Conservation (phyloP, 306 rosid species). For the Ormosia semicastrata region DNA sequence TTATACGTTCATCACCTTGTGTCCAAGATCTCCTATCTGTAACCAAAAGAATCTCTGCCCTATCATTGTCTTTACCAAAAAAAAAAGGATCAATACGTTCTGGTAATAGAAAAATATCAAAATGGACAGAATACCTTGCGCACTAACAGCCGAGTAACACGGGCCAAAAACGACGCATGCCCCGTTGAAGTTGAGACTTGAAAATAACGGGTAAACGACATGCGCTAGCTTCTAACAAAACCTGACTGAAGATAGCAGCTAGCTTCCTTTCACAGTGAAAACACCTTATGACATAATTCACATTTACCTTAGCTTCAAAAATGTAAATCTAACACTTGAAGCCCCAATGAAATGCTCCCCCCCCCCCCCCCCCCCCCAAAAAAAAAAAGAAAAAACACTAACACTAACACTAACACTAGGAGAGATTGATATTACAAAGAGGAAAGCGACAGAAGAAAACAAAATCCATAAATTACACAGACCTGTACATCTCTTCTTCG, state of each 20-base stretch:
- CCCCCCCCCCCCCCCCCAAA: too few species aligned
- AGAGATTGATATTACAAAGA: slow-evolving; percentile 44
- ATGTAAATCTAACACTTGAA: slow-evolving; percentile 14
- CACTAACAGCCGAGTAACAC: not conserved
- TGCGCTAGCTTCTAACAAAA: not conserved
- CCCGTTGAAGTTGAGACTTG: not conserved
- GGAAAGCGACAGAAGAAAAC: slow-evolving; percentile 35
- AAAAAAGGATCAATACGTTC: not conserved
- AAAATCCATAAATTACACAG: slow-evolving; percentile 80
- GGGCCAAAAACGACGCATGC: not conserved
- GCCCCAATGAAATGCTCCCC: not conserved
- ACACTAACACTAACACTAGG: not conserved
- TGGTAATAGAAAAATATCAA: not conserved
- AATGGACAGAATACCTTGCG: not conserved
- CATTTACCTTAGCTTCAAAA: not conserved
- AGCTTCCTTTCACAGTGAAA: not conserved
- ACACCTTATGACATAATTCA: slow-evolving; percentile 10
- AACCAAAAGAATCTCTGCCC: too few species aligned
- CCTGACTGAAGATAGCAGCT: not conserved
- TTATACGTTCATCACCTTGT: too few species aligned
- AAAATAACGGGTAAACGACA: not conserved
- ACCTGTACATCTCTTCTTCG: slow-evolving; percentile 78
- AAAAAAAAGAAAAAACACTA: not conserved
- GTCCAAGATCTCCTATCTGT: too few species aligned
- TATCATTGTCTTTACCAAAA: not conserved